Conservation (phyloP, 192 early-diverging fungal species). For the Nowakowskiella sp. region DNA sequence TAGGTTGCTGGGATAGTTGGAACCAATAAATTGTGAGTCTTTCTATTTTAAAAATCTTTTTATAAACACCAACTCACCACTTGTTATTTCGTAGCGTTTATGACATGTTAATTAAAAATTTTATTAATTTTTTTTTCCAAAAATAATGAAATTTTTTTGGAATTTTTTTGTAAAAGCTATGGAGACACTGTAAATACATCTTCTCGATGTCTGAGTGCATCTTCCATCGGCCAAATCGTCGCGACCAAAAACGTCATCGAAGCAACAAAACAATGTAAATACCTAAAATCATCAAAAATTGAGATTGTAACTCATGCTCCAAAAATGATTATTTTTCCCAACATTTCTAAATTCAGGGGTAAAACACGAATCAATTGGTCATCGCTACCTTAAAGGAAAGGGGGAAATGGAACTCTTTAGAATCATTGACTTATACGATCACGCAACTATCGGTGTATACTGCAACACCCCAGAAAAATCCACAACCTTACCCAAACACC, state of each 20-base stretch:
- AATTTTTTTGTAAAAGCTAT: neutral
- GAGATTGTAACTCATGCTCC: neutral
- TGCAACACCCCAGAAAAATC: too few relatives aligned
- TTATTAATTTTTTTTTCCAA: neutral
- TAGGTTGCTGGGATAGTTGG: neutral
- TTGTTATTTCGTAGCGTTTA: too few relatives aligned
- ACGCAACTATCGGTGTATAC: too few relatives aligned
- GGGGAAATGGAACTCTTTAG: neutral
- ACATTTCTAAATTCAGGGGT: neutral
- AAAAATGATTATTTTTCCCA: too few relatives aligned
- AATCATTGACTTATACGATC: neutral
- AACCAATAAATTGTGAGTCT: constrained; percentile 1
- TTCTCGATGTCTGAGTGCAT: neutral
- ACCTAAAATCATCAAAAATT: neutral
- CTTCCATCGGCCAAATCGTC: neutral
- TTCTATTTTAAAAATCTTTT: too few relatives aligned
- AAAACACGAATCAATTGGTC: neutral
- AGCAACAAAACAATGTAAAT: neutral
- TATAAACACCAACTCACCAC: too few relatives aligned
- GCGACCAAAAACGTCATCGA: neutral
- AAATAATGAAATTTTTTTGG: neutral
- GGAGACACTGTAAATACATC: neutral
- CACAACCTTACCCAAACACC: too few relatives aligned
- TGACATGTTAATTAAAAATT: neutral
- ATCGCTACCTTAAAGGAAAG: neutral